These are phyloP conservation scores for Panaeolus cyanescens DNA, from an alignment of 768 basidiomycete genomes.

Conservation along the genomic window DNA sequence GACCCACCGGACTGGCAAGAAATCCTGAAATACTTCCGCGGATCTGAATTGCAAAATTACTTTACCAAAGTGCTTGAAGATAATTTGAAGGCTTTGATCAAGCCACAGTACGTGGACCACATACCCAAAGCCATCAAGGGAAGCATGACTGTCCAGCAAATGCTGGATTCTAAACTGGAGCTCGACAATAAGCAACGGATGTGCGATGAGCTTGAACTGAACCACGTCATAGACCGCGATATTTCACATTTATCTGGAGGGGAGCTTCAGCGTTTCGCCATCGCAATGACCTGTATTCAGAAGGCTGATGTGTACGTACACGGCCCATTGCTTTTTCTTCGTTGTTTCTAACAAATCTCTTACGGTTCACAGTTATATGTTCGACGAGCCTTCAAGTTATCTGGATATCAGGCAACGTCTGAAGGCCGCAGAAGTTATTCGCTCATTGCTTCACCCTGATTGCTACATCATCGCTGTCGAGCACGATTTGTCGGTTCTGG, in stretches of 20 bases:
- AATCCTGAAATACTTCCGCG: slow-evolving; percentile 97
- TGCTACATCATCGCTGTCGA: slow-evolving; percentile 98
- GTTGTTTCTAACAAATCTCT: slow-evolving; percentile 4
- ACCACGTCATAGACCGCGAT: slow-evolving; percentile 83
- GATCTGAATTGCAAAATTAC: slow-evolving; percentile 98
- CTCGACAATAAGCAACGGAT: slow-evolving; percentile 86
- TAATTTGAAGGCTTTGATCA: slow-evolving; percentile 97
- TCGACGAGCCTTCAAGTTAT: slow-evolving; percentile 98
- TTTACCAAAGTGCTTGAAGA: slow-evolving; percentile 99
- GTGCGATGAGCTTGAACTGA: slow-evolving; percentile 85
- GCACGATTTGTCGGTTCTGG: slow-evolving; percentile 97
- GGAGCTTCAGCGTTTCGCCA: slow-evolving; percentile 97
- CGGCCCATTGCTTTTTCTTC: neutral
- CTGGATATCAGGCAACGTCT: slow-evolving; percentile 96
- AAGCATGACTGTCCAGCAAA: slow-evolving; percentile 78
- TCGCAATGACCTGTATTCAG: slow-evolving; percentile 96
- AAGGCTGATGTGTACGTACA: slow-evolving; percentile 86
- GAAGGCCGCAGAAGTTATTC: slow-evolving; percentile 93
- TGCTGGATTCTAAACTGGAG: slow-evolving; percentile 92
- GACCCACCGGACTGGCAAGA: slow-evolving; percentile 99
- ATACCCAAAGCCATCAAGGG: slow-evolving; percentile 97
- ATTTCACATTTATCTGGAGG: slow-evolving; percentile 89
- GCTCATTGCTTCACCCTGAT: slow-evolving; percentile 75
- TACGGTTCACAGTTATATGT: slow-evolving; percentile 78
- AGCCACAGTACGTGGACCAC: slow-evolving; percentile 99